phyloP scores from a whole-genome alignment of 371 early-diverging fungal species.

The Mucor ambiguus region DNA sequence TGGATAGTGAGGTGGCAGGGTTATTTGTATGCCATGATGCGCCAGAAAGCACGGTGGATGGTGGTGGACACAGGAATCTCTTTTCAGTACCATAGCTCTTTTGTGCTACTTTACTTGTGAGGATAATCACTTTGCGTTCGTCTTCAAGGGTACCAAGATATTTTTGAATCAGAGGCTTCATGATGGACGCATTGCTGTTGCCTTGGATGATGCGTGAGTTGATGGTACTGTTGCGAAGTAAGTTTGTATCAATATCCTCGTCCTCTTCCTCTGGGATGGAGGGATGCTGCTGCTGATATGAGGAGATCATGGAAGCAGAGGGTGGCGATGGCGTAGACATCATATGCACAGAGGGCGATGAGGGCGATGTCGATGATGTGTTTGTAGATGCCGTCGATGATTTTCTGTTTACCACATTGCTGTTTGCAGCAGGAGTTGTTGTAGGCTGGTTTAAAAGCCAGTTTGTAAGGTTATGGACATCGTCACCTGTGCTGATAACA shows the following conservation, averaged over 20 bases:
- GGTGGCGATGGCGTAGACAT: slow-evolving; percentile 46
- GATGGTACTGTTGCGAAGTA: slow-evolving; percentile 15
- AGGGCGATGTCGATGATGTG: slow-evolving; percentile 18
- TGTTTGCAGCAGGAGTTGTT: slow-evolving; percentile 11
- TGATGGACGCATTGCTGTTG: slow-evolving; percentile 21
- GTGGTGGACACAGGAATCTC: slow-evolving; percentile 83
- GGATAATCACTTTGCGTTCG: slow-evolving; percentile 69
- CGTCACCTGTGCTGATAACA: slow-evolving; percentile 17
- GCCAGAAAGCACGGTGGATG: slow-evolving; percentile 76
- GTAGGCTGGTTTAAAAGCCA: slow-evolving; percentile 20
- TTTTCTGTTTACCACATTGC: slow-evolving; percentile 10
- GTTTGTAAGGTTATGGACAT: slow-evolving; percentile 17
- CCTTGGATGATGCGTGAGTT: slow-evolving; percentile 38
- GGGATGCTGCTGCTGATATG: slow-evolving; percentile 34
- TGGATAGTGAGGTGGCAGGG: not conserved
- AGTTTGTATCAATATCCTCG: slow-evolving; percentile 32
- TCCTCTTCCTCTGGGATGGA: slow-evolving; percentile 56
- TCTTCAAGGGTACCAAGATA: slow-evolving; percentile 48
- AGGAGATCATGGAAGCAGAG: slow-evolving; percentile 32
- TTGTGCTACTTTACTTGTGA: slow-evolving; percentile 85
- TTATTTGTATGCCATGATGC: slow-evolving; percentile 43
- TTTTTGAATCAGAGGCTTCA: slow-evolving; percentile 45
- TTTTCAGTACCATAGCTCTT: slow-evolving; percentile 88
- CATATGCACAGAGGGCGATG: slow-evolving; percentile 25
- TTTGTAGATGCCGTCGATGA: slow-evolving; percentile 21